Evolutionary conservation across 176 grass and related monocot genomes (phyloP), one percentile per base, ranked within the genome.

Genomic region (Oryza officinalis): DNA sequence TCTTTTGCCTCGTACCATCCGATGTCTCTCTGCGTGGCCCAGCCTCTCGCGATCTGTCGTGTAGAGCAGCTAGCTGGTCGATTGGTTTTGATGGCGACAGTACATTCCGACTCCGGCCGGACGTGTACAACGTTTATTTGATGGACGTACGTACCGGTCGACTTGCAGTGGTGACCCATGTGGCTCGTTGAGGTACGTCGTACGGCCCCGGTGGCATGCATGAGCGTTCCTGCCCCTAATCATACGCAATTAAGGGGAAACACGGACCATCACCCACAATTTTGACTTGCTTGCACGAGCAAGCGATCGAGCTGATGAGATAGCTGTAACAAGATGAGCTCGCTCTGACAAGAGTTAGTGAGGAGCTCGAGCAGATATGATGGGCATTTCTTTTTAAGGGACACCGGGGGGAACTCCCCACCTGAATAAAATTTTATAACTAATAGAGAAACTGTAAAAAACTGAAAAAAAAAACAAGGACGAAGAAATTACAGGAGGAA

Each of bases 281-380:
- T 74, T 86, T 90, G 88, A 90, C 88, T 86, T 89, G 71, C 70
- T 38, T 26, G 87, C 23, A 5, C 65, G n/a, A 38, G 71, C 7
- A 32, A 17, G 9, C 52, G 43, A 47, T 38, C 60, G 17, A 79
- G 10, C 38, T 54, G 50, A 54, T 54, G 50, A 8, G 35, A 20
- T 52, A 15, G 47, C 17, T 18, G 49, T 7, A 14, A 8, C 50
- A 38, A 38, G 37, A 38, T 38, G 37, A 38, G 37, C 37, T 38
- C 37, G 37, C 37, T 38, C 37, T 38, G 37, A 38, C 37, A 38
- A 54, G 5, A 54, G 17, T 1, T 1, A 54, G 0, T 5, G 45
- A 47, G 45, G 45, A 47, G 45, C 13, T 14, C 10, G 11, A 32
- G 32, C 32, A 32, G 32, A 32, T 32, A 32, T 3, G 32, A 32